phyloP scores from a whole-genome alignment of 129 eudicot genomes.

The Artemisia tridentata region DNA sequence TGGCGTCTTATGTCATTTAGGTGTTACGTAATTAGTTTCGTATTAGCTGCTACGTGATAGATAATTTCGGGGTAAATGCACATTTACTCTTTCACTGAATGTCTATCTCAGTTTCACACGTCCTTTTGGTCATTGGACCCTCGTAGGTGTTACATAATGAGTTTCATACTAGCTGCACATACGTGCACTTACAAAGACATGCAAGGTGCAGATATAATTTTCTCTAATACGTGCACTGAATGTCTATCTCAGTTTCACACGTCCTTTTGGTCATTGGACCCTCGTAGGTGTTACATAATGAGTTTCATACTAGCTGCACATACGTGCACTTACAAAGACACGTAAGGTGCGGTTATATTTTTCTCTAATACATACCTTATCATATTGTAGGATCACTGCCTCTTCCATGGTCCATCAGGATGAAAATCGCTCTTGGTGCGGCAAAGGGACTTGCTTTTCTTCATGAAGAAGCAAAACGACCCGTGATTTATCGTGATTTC shows the following conservation, averaged over 20 bases:
- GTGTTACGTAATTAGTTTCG: neutral
- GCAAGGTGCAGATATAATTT: neutral
- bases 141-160: too few relatives aligned
- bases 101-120: neutral
- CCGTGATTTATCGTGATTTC: constrained; percentile 93
- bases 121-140: too few relatives aligned
- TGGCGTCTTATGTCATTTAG: too few relatives aligned
- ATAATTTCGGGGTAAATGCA: neutral
- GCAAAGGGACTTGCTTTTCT: constrained; percentile 96
- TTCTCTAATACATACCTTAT: neutral
- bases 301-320: neutral
- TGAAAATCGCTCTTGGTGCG: constrained; percentile 97
- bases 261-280: too few relatives aligned
- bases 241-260: too few relatives aligned
- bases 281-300: too few relatives aligned
- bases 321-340: neutral
- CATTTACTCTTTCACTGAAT: neutral
- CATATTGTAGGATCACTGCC: constrained; percentile 73
- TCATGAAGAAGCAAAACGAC: constrained; percentile 93
- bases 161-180: neutral
- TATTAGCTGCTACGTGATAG: neutral
- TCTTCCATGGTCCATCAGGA: constrained; percentile 96
- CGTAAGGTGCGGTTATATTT: neutral
- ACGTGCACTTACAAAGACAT: neutral
- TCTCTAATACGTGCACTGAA: neutral